These are phyloP conservation scores for Oryza rufipogon DNA, from an alignment of 176 grass and related monocot genomes.

Conservation along the genomic window DNA sequence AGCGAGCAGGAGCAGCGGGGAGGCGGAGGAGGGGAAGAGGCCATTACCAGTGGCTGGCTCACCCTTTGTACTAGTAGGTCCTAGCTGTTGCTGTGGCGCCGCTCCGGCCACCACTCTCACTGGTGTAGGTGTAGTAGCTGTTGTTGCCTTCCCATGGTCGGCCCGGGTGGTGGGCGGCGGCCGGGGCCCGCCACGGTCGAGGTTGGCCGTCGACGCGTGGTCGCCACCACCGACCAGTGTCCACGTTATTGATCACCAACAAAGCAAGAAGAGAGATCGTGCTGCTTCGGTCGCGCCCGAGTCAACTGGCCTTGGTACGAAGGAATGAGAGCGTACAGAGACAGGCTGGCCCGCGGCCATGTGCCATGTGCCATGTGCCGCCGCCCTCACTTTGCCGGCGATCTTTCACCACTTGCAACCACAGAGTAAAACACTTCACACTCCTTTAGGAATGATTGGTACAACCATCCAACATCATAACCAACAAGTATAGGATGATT, in stretches of 20 bases:
- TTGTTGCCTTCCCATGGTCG: slow-evolving; percentile 15
- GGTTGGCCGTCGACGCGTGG: slow-evolving; percentile 41
- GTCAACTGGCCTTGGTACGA: not conserved
- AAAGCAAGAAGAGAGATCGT: not conserved
- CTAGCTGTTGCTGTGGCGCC: too few species aligned
- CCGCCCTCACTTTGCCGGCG: not conserved
- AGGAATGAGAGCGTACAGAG: not conserved
- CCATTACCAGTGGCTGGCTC: slow-evolving; percentile 11
- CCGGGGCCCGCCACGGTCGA: slow-evolving; percentile 18
- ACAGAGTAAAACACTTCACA: not conserved
- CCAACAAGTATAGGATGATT: too few species aligned
- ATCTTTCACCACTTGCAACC: not conserved
- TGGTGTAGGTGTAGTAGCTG: not conserved
- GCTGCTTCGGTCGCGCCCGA: not conserved
- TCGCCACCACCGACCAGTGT: slow-evolving; percentile 9
- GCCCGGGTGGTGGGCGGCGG: not conserved
- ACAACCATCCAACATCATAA: not conserved
- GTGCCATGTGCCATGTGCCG: slow-evolving; percentile 44
- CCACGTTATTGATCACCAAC: not conserved
- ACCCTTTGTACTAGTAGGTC: slow-evolving; percentile 26
- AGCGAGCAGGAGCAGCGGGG: not conserved
- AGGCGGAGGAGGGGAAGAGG: not conserved
- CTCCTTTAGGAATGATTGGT: not conserved
- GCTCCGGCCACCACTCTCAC: not conserved
- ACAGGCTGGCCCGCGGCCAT: not conserved